These are phyloP conservation scores for Ceratorhiza oryzae-sativae DNA, from an alignment of 1,284 basidiomycete species.

Conservation along the genomic window DNA sequence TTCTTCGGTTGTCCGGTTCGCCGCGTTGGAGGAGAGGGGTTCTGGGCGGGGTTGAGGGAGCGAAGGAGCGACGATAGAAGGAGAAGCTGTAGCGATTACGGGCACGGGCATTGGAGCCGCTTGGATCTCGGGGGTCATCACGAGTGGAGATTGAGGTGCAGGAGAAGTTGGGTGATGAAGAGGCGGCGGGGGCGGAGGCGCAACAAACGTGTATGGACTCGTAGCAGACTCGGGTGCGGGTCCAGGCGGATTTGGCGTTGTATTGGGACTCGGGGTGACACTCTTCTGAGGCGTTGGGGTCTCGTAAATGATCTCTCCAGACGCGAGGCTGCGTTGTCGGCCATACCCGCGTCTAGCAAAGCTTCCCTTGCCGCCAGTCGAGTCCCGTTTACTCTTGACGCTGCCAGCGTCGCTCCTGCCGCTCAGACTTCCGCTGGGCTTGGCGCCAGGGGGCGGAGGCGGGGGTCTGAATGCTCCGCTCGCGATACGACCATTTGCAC, in stretches of 20 bases:
- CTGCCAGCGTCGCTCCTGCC: neutral
- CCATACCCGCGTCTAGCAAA: neutral
- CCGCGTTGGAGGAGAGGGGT: neutral
- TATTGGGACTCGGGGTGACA: neutral
- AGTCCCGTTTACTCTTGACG: neutral
- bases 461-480: slow-evolving; percentile 32
- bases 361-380: neutral
- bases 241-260: neutral
- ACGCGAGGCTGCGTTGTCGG: slow-evolving; percentile 2
- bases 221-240: neutral
- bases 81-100: neutral
- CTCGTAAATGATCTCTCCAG: slow-evolving; percentile 37
- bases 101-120: neutral
- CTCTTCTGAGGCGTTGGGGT: slow-evolving; percentile 5
- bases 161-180: neutral
- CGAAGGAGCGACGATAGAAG: neutral
- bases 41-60: neutral
- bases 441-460: slow-evolving; percentile 16
- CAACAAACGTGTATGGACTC: neutral
- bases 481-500: neutral
- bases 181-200: slow-evolving; percentile 26
- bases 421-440: neutral
- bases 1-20: slow-evolving; percentile 25
- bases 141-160: neutral
- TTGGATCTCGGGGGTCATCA: neutral